Evolutionary conservation across 441 rosid genomes (phyloP).

Genomic region (Melianthus villosus): DNA sequence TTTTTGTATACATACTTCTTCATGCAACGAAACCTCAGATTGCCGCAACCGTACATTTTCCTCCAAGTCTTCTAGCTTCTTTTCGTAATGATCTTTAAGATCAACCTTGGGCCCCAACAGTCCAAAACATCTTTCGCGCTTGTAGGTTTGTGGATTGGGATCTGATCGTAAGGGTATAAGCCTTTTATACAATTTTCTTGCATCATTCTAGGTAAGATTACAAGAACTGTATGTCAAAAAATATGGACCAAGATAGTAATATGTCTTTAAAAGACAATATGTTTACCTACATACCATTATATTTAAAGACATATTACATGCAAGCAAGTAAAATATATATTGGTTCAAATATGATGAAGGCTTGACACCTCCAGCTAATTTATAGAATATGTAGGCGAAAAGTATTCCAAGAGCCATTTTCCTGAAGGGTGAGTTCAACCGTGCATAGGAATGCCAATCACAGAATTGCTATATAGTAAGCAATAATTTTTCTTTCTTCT

Average conservation of each 20-base stretch:
- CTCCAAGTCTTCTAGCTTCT: constrained; percentile 44
- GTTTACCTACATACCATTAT: too few species aligned
- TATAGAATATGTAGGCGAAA: too few species aligned
- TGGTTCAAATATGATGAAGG: too few species aligned
- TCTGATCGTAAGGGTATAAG: constrained; percentile 33
- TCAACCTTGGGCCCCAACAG: constrained; percentile 35
- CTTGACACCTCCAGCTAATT: too few species aligned
- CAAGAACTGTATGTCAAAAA: constrained; percentile 1
- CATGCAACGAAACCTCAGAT: constrained; percentile 42
- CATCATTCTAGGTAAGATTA: constrained; percentile 27
- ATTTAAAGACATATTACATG: too few species aligned
- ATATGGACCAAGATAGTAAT: background rate
- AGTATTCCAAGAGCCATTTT: too few species aligned
- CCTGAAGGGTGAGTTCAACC: too few species aligned
- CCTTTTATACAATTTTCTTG: constrained; percentile 36
- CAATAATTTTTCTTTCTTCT: too few species aligned
- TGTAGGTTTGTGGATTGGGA: constrained; percentile 20
- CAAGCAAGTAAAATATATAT: too few species aligned
- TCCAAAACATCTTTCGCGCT: constrained; percentile 16
- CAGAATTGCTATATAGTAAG: too few species aligned
- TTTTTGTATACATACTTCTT: constrained; percentile 26
- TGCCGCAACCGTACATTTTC: constrained; percentile 49
- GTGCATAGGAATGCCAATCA: too few species aligned
- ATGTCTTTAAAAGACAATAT: too few species aligned
- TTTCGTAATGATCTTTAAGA: constrained; percentile 54